Percentiles rank a stretch among this genome's conserved stretches.
phyloP scores from a whole-genome alignment of 352 stramenopile genomes.

The Globisporangium viniferum region DNA sequence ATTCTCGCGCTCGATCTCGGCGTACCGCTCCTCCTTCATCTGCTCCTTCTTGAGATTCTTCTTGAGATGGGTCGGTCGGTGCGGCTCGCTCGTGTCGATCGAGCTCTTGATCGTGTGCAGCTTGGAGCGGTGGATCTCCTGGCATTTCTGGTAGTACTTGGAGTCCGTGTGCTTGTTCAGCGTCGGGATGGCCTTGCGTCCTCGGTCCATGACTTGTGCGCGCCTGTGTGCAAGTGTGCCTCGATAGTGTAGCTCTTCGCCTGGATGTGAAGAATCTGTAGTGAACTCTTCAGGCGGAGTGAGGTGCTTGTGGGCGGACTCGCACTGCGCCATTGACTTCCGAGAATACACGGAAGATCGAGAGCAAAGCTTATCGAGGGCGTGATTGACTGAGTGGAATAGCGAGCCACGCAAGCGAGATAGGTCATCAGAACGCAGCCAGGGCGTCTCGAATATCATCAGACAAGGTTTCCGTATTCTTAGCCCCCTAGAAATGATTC shows the following conservation, averaged over 20 bases:
- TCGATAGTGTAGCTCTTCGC: background rate
- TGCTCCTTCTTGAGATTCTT: constrained; percentile 98
- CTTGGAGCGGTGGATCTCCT: constrained; percentile 81
- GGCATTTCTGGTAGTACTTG: constrained; percentile 86
- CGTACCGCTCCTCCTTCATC: constrained; percentile 94
- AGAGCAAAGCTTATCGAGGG: background rate
- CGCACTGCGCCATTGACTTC: background rate
- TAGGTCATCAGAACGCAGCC: background rate
- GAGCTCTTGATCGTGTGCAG: constrained; percentile 90
- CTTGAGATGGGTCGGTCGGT: constrained; percentile 87
- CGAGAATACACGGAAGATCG: background rate
- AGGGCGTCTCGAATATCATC: background rate
- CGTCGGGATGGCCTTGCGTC: constrained; percentile 81
- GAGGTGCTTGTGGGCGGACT: background rate
- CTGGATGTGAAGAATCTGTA: constrained; percentile 5
- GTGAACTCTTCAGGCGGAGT: background rate
- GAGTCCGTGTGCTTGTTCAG: constrained; percentile 87
- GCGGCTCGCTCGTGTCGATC: constrained; percentile 93
- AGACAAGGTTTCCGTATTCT: constrained; percentile 2
- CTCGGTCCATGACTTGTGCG: constrained; percentile 59
- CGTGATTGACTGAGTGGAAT: background rate
- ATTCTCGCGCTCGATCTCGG: constrained; percentile 96
- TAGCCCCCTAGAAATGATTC: background rate
- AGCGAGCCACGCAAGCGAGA: background rate
- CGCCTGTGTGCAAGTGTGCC: background rate